These are phyloP conservation scores for Leccinum longicurvipes DNA, from an alignment of 768 basidiomycete species.

Conservation along the genomic window DNA sequence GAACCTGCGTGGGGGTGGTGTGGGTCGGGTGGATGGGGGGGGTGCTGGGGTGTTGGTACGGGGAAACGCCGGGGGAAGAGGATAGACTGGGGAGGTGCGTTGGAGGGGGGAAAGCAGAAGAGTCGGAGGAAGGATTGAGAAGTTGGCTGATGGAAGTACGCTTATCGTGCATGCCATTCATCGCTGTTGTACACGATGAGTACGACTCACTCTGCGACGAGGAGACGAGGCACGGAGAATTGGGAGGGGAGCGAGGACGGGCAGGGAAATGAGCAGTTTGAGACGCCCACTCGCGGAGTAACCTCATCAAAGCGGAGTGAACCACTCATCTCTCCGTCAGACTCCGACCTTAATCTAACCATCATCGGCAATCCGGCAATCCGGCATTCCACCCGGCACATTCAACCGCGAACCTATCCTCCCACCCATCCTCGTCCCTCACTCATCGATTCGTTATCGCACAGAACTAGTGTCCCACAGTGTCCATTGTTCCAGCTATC, in stretches of 20 bases:
- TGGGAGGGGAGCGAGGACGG: conserved; percentile 17
- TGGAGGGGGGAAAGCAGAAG: conserved; percentile 33
- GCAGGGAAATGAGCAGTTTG: conserved; percentile 28
- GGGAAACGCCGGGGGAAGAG: conserved; percentile 21
- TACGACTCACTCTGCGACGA: conserved; percentile 13
- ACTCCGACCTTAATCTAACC: conserved; percentile 26
- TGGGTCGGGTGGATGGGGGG: conserved; percentile 26
- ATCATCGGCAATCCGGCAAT: conserved; percentile 24
- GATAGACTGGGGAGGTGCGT: conserved; percentile 28
- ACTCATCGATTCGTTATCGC: neutral
- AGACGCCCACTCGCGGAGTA: conserved; percentile 35
- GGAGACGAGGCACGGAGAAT: conserved; percentile 7
- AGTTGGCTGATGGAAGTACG: conserved; percentile 50
- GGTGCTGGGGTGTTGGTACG: conserved; percentile 29
- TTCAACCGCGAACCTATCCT: conserved; percentile 29
- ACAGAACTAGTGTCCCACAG: neutral
- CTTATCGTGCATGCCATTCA: conserved; percentile 45
- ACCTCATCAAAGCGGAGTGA: conserved; percentile 27
- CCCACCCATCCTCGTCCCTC: too few species aligned
- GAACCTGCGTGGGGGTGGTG: too few species aligned
- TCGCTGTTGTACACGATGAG: conserved; percentile 25
- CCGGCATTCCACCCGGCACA: conserved; percentile 19
- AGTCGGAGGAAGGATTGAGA: conserved; percentile 45
- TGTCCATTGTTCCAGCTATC: conserved; percentile 11
- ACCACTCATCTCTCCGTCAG: conserved; percentile 4